A percentile compares a stretch with the other conserved stretches of the same genome.
Evolutionary conservation across 2,329 filamentous ascomycete genomes (phyloP).

Genomic region (Acephala macrosclerotiorum): DNA sequence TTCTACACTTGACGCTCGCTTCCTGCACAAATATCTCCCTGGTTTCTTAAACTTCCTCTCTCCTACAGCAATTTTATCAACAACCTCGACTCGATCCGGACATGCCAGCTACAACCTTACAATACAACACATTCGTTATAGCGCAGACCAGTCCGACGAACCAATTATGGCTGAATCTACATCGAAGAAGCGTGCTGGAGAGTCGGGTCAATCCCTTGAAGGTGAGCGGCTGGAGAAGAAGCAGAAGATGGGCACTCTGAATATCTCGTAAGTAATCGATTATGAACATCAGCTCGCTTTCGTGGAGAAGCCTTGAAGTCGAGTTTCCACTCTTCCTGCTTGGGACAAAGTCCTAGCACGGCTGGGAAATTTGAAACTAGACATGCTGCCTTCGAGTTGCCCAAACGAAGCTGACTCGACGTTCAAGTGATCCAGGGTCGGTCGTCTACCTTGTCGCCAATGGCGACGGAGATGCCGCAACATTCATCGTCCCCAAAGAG

Average conservation of each 20-base stretch:
- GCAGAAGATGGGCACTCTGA: background rate
- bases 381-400: too few species aligned
- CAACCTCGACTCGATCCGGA: background rate
- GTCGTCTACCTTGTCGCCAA: background rate
- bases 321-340: too few species aligned
- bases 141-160: too few species aligned
- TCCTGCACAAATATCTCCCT: background rate
- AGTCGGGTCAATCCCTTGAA: background rate
- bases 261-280: background rate
- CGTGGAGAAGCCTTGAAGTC: too few species aligned
- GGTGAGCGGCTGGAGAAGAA: background rate
- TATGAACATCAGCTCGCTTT: too few species aligned
- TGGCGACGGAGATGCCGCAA: background rate
- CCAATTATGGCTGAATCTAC: too few species aligned
- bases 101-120: background rate
- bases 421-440: background rate
- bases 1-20: background rate
- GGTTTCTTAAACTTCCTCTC: background rate
- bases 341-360: too few species aligned
- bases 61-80: background rate
- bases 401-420: background rate
- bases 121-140: background rate
- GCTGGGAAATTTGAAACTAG: too few species aligned
- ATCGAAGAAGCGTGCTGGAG: background rate
- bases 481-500: constrained; percentile 25